Base-by-base conservation (phyloP, 768 basidiomycete species). In the Mycena amicta region DNA sequence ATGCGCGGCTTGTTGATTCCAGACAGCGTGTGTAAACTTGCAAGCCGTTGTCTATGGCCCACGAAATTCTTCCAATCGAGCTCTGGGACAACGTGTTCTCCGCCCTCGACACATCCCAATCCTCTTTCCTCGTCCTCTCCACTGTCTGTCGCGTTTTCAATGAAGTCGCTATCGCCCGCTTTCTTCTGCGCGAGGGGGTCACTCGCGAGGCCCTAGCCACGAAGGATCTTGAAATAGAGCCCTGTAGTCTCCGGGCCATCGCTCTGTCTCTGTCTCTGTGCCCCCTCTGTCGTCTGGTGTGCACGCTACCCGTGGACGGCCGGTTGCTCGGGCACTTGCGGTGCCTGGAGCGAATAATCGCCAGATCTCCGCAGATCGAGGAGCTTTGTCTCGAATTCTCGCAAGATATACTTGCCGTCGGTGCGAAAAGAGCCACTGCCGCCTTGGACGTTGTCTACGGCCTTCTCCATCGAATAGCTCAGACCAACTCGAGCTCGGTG, bases 31-130 rank as follows among this genome's bases (percentile, higher is more conserved):
- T n/a, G n/a, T n/a, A n/a, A n/a, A n/a, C n/a, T n/a, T n/a, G n/a
- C n/a, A n/a, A n/a, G n/a, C 33, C 45, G 45, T 11, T n/a, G 45
- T n/a, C 45, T 11, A 46, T 46, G n/a, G 45, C 22, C n/a, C 16
- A 8, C 12, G 50, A 57, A 11, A 28, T 50, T 5, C 56, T 57
- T 0, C 56, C 56, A 1, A n/a, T 26, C 1, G 56, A 57, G 22
- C 22, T 57, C 43, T 57, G 56, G 56, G 41, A 52, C 15, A 28
- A 51, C 5, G 41, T 57, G 4, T 3, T 57, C 25, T 43, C 30
- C 18, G 22, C 33, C 3, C 25, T 46, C 16, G 50, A 52, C 5
- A 2, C 33, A 1, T 8, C 15, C 1, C 39, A 29, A 16, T 4
- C 1, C 4, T 45, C 29, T 15, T 22, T 52, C 5, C 56, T 45